Conservation (phyloP, 805 yeast genomes). For the Lipomyces spencermartinsiae region DNA sequence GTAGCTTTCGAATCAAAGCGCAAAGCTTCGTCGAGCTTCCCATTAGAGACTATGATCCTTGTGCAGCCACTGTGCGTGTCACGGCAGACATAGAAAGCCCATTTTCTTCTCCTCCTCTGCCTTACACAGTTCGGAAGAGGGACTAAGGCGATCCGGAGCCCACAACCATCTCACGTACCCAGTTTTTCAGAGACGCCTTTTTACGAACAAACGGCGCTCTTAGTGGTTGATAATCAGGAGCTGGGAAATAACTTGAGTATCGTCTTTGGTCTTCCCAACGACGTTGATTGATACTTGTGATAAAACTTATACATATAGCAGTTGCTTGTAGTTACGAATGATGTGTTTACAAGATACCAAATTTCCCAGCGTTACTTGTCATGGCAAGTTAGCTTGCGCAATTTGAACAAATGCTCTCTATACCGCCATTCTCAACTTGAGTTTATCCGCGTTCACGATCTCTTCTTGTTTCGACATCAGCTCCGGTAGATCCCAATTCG, state of each 20-base stretch:
- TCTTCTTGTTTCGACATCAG: conserved; percentile 9
- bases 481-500: conserved; percentile 10
- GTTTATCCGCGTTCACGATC: conserved; percentile 4
- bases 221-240: too few species aligned
- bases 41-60: conserved; percentile 3
- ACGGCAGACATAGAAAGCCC: conserved; percentile 4
- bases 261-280: too few species aligned
- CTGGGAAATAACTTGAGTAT: too few species aligned
- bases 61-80: conserved; percentile 4
- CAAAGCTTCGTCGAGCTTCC: conserved; percentile 1
- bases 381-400: conserved; percentile 1
- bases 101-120: too few species aligned
- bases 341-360: conserved; percentile 9
- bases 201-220: too few species aligned
- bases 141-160: too few species aligned
- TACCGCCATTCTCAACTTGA: conserved; percentile 9
- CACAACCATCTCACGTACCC: too few species aligned
- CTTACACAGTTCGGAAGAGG: too few species aligned
- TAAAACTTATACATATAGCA: too few species aligned
- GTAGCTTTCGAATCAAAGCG: conserved; percentile 10
- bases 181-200: too few species aligned
- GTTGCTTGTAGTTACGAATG: not conserved
- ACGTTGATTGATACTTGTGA: conserved; percentile 1
- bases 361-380: conserved; percentile 2
- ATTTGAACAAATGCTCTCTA: not conserved